Base-by-base conservation (phyloP, 2,329 filamentous ascomycete species). In the Xylariaceae sp. region DNA sequence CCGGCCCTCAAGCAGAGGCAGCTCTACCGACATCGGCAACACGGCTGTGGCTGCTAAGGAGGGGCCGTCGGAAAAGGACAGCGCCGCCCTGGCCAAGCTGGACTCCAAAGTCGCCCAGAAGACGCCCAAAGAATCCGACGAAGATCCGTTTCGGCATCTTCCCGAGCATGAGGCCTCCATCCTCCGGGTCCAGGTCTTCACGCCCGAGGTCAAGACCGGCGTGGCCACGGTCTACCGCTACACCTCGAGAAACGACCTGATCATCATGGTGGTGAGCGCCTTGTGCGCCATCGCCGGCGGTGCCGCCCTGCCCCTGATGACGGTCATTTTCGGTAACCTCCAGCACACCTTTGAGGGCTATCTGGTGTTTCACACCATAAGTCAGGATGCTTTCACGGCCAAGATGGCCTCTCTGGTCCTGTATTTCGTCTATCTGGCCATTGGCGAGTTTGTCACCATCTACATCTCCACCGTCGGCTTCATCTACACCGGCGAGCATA, bases 401-500 rank as follows among this genome's bases (percentile, higher is more conserved):
- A 62, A 77, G 38, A 64, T 93, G 47, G 62, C 63, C 7, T 65
- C 68, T 27, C 73, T 81, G 47, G 82, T 88, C 9, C 61, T 93
- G 22, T 93, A 93, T 59, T 92, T 93, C 45, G 64, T 94, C 21
- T 94, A 94, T 56, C 72, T 94, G 29, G 87, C 75, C 27, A 77
- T 94, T 37, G 87, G 70, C 43, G 82, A 89, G 52, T 94, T 93
- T 45, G 60, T 84, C 29, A 78, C 80, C 3, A 73, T 80, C 28
- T 94, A 93, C 56, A 65, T 93, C 38, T 72, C 77, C 16, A 95
- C 89, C 0, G 78, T 93, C 13, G 85, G 86, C 14, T 95, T 93
- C 63, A 94, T 95, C 48, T 94, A 87, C 51, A 80, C 78, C 0
- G 85, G 84, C 36, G 84, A 90, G 57, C 80, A 87, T 51, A 77